These are phyloP conservation scores for Leishmania amazonensis DNA, from an alignment of 208 protist species.

Conservation along the genomic window DNA sequence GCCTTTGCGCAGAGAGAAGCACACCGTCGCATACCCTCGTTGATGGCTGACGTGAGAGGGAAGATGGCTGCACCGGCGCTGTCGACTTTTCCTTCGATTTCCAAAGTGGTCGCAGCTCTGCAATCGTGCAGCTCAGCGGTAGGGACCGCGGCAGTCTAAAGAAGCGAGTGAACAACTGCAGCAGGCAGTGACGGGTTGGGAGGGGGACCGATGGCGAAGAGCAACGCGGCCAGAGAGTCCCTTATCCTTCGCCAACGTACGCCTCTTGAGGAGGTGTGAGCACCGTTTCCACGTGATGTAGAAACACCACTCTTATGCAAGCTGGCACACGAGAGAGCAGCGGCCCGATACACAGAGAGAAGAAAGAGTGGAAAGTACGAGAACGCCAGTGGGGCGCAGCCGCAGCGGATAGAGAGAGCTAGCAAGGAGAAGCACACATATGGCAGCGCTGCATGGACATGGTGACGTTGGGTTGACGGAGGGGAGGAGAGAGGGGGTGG, in stretches of 20 bases:
- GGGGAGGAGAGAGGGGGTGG: background rate
- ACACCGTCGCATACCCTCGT: conserved; percentile 23
- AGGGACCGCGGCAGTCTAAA: background rate
- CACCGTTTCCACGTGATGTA: background rate
- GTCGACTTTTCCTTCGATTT: background rate
- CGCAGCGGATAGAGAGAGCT: background rate
- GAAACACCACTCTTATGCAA: background rate
- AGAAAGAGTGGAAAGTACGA: background rate
- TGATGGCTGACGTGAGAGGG: background rate
- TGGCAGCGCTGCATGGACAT: background rate
- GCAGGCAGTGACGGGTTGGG: background rate
- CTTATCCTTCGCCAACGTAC: background rate
- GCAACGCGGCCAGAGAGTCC: background rate
- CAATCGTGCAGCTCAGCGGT: background rate
- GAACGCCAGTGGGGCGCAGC: background rate
- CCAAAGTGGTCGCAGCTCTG: background rate
- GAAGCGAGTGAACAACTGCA: background rate
- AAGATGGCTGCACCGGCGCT: background rate
- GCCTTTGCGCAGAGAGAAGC: conserved; percentile 18
- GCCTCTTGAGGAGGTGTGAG: background rate
- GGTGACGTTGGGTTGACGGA: background rate
- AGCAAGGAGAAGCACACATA: background rate
- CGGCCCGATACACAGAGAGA: background rate
- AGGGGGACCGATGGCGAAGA: background rate
- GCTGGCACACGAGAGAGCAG: background rate